These are phyloP conservation scores for Protostelium mycophagum DNA, from an alignment of 78 protist genomes.

Conservation along the genomic window DNA sequence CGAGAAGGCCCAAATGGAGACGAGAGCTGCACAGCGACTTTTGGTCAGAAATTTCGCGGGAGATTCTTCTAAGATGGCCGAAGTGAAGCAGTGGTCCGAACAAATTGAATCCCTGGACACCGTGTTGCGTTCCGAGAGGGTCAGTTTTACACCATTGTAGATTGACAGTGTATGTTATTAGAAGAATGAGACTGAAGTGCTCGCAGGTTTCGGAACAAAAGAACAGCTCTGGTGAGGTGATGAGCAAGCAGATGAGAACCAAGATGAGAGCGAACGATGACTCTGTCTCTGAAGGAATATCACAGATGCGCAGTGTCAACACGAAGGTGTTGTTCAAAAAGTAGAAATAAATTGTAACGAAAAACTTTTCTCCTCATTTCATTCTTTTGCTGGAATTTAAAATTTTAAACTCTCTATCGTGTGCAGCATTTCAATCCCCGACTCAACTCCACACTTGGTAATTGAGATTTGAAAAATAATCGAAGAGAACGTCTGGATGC, in stretches of 20 bases:
- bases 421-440: no score
- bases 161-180: background rate
- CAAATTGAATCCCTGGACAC: background rate
- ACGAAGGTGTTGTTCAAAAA: background rate
- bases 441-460: no score
- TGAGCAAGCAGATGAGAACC: background rate
- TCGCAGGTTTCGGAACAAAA: no score
- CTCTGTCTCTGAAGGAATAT: background rate
- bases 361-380: background rate
- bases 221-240: no score
- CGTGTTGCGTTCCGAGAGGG: background rate
- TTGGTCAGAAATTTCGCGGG: background rate
- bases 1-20: conserved; percentile 11
- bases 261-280: background rate
- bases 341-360: background rate
- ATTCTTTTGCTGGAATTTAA: background rate
- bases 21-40: conserved; percentile 6
- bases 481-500: no score
- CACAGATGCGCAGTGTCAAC: background rate
- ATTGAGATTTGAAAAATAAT: no score
- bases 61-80: background rate
- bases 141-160: background rate
- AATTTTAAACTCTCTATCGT: background rate
- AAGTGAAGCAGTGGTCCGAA: background rate
- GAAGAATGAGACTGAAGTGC: background rate